phyloP scores from a whole-genome alignment of 805 yeast genomes.

The Kazachstania kunashirensis region DNA sequence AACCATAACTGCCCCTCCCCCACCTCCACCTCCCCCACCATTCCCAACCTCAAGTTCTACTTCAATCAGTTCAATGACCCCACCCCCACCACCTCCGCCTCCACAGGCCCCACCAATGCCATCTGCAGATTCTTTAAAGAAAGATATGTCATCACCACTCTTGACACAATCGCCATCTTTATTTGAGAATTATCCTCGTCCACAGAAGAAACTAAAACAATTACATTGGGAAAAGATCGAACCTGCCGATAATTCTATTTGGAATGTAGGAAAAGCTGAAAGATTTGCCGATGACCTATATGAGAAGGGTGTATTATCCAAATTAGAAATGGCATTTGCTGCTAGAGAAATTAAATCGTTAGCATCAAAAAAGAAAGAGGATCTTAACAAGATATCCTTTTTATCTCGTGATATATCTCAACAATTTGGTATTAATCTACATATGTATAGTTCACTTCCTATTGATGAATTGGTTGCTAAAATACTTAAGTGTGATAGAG shows the following conservation, averaged over 20 bases:
- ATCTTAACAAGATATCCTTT: conserved; percentile 50
- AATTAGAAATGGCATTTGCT: conserved; percentile 78
- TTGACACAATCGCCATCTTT: conserved; percentile 27
- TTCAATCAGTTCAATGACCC: conserved; percentile 6
- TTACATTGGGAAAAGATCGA: conserved; percentile 96
- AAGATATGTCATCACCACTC: conserved; percentile 25
- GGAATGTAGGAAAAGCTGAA: conserved; percentile 61
- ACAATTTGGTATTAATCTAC: conserved; percentile 89
- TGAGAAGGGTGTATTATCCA: conserved; percentile 71
- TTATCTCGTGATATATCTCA: conserved; percentile 82
- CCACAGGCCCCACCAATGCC: conserved; percentile 29
- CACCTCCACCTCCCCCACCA: conserved; percentile 24
- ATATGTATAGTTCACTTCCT: conserved; percentile 51
- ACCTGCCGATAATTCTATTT: conserved; percentile 72
- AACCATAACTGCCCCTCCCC: conserved; percentile 10
- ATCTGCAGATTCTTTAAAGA: conserved; percentile 3
- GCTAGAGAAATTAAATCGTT: conserved; percentile 60
- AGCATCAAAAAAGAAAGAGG: conserved; percentile 37
- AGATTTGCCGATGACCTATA: conserved; percentile 50
- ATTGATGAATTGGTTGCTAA: conserved; percentile 62
- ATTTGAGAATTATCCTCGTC: conserved; percentile 51
- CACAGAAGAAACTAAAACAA: conserved; percentile 75
- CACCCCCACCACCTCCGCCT: conserved; percentile 31
- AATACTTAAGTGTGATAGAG: conserved; percentile 66
- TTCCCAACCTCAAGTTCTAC: conserved; percentile 7